Evolutionary conservation across 2,329 filamentous ascomycete species (phyloP).

Genomic region (Curvularia verruculosa): DNA sequence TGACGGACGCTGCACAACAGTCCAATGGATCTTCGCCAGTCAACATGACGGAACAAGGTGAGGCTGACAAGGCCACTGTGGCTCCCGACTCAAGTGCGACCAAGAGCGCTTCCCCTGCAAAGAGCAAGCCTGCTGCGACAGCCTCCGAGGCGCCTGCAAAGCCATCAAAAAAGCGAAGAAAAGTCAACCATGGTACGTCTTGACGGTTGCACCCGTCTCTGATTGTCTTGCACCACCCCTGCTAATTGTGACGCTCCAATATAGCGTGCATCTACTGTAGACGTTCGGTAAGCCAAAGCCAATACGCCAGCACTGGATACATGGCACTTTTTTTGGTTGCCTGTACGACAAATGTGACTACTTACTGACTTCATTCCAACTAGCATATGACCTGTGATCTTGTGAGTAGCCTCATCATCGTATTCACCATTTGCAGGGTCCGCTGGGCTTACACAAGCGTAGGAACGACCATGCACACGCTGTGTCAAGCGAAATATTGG

Average conservation of each 20-base stretch:
- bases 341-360: slow-evolving; percentile 24
- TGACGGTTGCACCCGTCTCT: slow-evolving; percentile 31
- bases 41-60: slow-evolving; percentile 42
- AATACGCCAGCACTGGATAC: slow-evolving; percentile 30
- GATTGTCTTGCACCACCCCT: slow-evolving; percentile 29
- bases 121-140: slow-evolving; percentile 37
- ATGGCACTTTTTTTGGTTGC: slow-evolving; percentile 25
- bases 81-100: slow-evolving; percentile 32
- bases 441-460: slow-evolving; percentile 43
- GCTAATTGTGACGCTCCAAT: slow-evolving; percentile 34
- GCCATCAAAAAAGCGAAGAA: slow-evolving; percentile 57
- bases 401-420: slow-evolving; percentile 38
- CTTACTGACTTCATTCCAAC: slow-evolving; percentile 43
- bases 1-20: slow-evolving; percentile 45
- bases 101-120: slow-evolving; percentile 38
- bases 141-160: slow-evolving; percentile 41
- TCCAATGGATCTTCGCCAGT: slow-evolving; percentile 47
- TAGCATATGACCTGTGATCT: slow-evolving; percentile 63
- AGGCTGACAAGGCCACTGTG: slow-evolving; percentile 38
- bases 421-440: slow-evolving; percentile 36
- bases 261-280: slow-evolving; percentile 60
- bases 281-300: slow-evolving; percentile 54
- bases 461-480: slow-evolving; percentile 95
- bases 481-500: slow-evolving; percentile 99
- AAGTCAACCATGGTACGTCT: slow-evolving; percentile 59